Evolutionary conservation across 1,284 basidiomycete genomes (phyloP).

Genomic region (Irpex sp.): DNA sequence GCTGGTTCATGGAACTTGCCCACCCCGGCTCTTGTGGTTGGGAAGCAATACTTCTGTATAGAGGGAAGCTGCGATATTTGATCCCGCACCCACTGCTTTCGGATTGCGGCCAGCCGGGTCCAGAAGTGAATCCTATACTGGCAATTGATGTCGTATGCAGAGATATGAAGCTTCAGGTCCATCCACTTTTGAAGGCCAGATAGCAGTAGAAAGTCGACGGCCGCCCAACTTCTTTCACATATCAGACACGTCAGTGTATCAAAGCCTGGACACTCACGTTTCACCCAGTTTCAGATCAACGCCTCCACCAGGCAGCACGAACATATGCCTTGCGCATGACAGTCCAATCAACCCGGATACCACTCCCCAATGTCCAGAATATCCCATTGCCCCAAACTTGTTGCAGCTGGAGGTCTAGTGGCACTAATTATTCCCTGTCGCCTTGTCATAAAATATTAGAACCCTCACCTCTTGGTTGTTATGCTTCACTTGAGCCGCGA

Average conservation of each 20-base stretch:
- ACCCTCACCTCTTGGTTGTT: background rate
- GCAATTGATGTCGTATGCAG: conserved; percentile 15
- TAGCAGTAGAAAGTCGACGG: conserved; percentile 11
- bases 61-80: background rate
- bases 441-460: background rate
- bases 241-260: no score
- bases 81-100: background rate
- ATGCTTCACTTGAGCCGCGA: background rate
- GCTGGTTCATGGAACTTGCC: conserved; percentile 21
- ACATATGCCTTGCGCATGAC: conserved; percentile 14
- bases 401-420: conserved; percentile 8
- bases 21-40: conserved; percentile 7
- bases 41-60: background rate
- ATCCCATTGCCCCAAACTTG: conserved; percentile 12
- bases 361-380: conserved; percentile 3
- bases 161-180: conserved; percentile 5
- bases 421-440: background rate
- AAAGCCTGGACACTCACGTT: conserved; percentile 2
- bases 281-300: conserved; percentile 13
- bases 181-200: conserved; percentile 8
- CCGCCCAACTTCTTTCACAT: conserved; percentile 3
- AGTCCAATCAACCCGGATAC: conserved; percentile 10
- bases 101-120: background rate
- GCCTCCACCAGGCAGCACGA: conserved; percentile 11
- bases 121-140: conserved; percentile 10